These are phyloP conservation scores for Phytophthora pluvialis DNA, from an alignment of 352 stramenopile species.

Conservation along the genomic window DNA sequence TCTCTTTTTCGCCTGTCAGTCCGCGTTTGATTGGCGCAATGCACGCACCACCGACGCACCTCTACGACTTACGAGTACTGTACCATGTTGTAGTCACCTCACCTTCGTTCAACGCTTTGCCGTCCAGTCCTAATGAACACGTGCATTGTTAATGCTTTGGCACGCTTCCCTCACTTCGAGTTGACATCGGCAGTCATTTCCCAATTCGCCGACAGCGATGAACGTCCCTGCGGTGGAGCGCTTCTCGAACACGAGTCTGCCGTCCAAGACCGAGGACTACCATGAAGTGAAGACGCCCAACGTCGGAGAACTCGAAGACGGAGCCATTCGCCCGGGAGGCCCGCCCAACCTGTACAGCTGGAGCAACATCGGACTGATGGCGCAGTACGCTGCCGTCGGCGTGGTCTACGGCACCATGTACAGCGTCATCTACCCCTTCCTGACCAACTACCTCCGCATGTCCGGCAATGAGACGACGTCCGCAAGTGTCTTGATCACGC, in stretches of 20 bases:
- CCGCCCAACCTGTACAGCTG: conserved; percentile 36
- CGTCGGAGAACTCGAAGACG: conserved; percentile 30
- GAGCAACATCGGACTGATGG: conserved; percentile 36
- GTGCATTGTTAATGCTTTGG: too few relatives aligned
- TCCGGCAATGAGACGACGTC: conserved; percentile 34
- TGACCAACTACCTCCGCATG: conserved; percentile 39
- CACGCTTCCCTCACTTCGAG: background rate
- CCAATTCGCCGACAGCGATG: conserved; percentile 14
- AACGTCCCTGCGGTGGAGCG: conserved; percentile 18
- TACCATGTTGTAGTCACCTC: background rate
- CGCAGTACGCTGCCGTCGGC: conserved; percentile 42
- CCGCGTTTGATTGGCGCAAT: conserved; percentile 29
- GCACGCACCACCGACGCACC: conserved; percentile 18
- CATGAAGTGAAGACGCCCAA: conserved; percentile 34
- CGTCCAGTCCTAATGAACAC: conserved; percentile 1
- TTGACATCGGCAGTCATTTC: conserved; percentile 18
- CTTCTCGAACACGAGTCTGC: conserved; percentile 24
- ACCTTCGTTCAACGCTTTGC: background rate
- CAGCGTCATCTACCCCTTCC: conserved; percentile 31
- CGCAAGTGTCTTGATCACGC: conserved; percentile 40
- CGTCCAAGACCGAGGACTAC: conserved; percentile 25
- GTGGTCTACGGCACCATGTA: conserved; percentile 44
- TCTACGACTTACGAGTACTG: background rate
- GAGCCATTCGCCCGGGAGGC: conserved; percentile 38
- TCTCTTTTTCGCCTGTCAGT: conserved; percentile 3